Conservation (phyloP, 805 yeast species). For the Zygoascus flipseniorum region DNA sequence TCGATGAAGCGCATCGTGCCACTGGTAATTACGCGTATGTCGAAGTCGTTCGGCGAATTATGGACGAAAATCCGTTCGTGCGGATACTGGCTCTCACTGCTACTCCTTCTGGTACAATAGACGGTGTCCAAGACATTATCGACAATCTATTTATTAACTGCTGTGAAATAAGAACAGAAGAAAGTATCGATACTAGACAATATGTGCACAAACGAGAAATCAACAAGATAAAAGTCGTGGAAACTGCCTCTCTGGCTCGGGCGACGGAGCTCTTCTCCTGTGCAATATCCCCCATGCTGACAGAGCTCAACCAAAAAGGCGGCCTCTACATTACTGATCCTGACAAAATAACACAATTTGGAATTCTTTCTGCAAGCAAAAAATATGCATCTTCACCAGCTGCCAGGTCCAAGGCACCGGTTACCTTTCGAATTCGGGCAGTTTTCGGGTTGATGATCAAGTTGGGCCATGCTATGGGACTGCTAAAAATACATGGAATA, state of each 20-base stretch:
- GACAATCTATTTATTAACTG: conserved; percentile 62
- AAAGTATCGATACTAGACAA: conserved; percentile 66
- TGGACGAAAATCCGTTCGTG: conserved; percentile 54
- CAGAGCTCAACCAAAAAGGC: conserved; percentile 53
- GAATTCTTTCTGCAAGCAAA: conserved; percentile 55
- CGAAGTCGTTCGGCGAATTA: conserved; percentile 63
- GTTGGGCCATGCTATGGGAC: conserved; percentile 48
- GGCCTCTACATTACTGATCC: conserved; percentile 64
- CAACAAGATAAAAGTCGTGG: conserved; percentile 48
- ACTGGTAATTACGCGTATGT: conserved; percentile 85
- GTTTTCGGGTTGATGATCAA: conserved; percentile 51
- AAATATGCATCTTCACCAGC: conserved; percentile 11
- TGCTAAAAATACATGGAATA: conserved; percentile 73
- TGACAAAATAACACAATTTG: conserved; percentile 55
- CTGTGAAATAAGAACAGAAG: conserved; percentile 81
- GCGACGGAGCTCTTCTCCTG: conserved; percentile 47
- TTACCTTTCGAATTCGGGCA: conserved; percentile 20
- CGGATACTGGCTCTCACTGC: conserved; percentile 87
- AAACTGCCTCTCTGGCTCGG: conserved; percentile 46
- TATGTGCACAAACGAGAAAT: conserved; percentile 66
- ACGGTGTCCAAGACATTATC: conserved; percentile 80
- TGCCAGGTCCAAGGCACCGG: conserved; percentile 14
- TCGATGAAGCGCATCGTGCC: conserved; percentile 95
- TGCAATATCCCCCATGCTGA: conserved; percentile 60
- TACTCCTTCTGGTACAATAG: conserved; percentile 85